phyloP scores from a whole-genome alignment of 129 eudicot genomes.

The Solidago caesia region DNA sequence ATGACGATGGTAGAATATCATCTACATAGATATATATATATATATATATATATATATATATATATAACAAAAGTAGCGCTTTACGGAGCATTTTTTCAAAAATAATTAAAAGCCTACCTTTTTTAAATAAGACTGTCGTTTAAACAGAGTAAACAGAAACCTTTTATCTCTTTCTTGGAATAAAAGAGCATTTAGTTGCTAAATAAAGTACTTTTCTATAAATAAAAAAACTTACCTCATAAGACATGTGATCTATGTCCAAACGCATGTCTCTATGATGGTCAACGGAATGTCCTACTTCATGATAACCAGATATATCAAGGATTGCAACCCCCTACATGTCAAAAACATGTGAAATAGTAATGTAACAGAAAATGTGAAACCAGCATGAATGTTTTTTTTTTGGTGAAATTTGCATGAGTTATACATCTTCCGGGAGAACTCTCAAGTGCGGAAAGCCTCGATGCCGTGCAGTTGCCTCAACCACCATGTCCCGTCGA shows the following conservation, averaged over 20 bases:
- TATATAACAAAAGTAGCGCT: background rate
- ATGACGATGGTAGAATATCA: background rate
- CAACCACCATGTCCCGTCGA: conserved; percentile 52
- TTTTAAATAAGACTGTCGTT: background rate
- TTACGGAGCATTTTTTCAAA: background rate
- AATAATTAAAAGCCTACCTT: background rate
- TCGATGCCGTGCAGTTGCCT: conserved; percentile 56
- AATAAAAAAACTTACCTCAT: conserved; percentile 60
- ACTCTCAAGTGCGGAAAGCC: conserved; percentile 72
- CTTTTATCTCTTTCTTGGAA: background rate
- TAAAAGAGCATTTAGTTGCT: background rate
- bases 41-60: background rate
- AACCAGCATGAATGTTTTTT: background rate
- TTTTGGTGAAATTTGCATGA: background rate
- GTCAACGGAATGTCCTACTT: conserved; percentile 60
- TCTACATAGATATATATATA: background rate
- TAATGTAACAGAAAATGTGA: background rate
- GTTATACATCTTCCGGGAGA: conserved; percentile 81
- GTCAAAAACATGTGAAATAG: background rate
- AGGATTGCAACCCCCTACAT: conserved; percentile 71
- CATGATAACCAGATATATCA: conserved; percentile 69
- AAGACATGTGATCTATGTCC: conserved; percentile 97
- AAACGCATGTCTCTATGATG: conserved; percentile 93
- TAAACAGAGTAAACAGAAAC: conserved; percentile 4
- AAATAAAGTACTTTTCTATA: background rate